Conservation (phyloP, 2,329 filamentous ascomycete species). For the Aspergillus brasiliensis region DNA sequence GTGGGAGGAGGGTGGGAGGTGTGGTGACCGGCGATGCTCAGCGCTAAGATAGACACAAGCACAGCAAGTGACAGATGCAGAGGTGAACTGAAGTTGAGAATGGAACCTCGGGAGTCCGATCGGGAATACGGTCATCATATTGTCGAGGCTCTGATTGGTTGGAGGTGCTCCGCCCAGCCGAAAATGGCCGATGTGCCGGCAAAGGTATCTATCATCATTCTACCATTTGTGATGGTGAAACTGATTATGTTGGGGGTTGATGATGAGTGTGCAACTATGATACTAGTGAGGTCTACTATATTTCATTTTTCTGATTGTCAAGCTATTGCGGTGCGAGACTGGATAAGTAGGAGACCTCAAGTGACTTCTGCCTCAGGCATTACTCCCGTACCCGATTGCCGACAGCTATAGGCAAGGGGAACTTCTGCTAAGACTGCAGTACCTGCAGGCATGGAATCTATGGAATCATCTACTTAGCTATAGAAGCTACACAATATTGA, state of each 20-base stretch:
- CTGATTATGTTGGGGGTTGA: no score
- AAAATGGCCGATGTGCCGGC: conserved; percentile 39
- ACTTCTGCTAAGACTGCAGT: no score
- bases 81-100: conserved; percentile 32
- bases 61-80: neutral
- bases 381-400: neutral
- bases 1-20: conserved; percentile 13
- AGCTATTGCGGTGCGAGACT: no score
- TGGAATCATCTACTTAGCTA: no score
- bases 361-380: neutral
- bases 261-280: no score
- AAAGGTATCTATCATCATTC: neutral
- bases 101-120: conserved; percentile 41
- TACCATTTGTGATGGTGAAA: no score
- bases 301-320: neutral
- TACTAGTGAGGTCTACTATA: neutral
- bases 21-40: conserved; percentile 14
- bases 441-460: no score
- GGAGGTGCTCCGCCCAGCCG: conserved; percentile 38
- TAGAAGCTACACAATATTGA: no score
- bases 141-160: conserved; percentile 39
- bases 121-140: conserved; percentile 45
- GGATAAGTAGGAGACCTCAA: neutral
- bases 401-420: neutral
- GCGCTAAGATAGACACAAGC: conserved; percentile 14